phyloP scores from a whole-genome alignment of 305 asterid species.

The Fraxinus albicans region DNA sequence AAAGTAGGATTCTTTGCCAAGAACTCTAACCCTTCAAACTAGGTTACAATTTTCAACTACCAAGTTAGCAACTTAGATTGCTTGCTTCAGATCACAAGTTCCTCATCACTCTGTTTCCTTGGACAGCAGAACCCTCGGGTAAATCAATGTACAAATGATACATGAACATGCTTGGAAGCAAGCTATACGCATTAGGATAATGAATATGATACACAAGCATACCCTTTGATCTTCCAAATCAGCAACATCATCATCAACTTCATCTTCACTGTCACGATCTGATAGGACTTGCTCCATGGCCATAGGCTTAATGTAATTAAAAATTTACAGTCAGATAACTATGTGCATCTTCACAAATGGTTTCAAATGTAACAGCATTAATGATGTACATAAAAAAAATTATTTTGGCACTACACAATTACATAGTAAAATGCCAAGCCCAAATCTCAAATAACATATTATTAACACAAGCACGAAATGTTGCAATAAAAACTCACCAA shows the following conservation, averaged over 20 bases:
- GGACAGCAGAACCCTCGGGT: conserved; percentile 20
- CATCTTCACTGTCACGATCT: conserved; percentile 98
- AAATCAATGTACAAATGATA: conserved; percentile 18
- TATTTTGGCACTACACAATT: not conserved
- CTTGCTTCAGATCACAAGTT: conserved; percentile 1
- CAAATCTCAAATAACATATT: conserved; percentile 1
- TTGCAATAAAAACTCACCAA: conserved; percentile 11
- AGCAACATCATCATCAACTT: conserved; percentile 99
- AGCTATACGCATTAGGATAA: not conserved
- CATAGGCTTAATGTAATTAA: conserved; percentile 72
- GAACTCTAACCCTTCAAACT: not conserved
- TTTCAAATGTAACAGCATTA: conserved; percentile 4
- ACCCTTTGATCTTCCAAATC: conserved; percentile 99
- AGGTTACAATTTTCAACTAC: not conserved
- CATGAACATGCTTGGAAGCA: conserved; percentile 11
- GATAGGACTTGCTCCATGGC: conserved; percentile 92
- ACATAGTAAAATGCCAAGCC: conserved; percentile 16
- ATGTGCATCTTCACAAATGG: conserved; percentile 10
- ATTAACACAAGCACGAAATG: not conserved
- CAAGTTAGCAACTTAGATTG: conserved; percentile 10
- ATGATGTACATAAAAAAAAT: not conserved
- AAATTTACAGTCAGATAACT: conserved; percentile 27
- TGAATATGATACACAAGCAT: conserved; percentile 29
- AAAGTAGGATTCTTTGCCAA: not conserved
- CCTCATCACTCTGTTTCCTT: conserved; percentile 9